Conservation (phyloP, 306 rosid genomes). For the Trifolium subterraneum region DNA sequence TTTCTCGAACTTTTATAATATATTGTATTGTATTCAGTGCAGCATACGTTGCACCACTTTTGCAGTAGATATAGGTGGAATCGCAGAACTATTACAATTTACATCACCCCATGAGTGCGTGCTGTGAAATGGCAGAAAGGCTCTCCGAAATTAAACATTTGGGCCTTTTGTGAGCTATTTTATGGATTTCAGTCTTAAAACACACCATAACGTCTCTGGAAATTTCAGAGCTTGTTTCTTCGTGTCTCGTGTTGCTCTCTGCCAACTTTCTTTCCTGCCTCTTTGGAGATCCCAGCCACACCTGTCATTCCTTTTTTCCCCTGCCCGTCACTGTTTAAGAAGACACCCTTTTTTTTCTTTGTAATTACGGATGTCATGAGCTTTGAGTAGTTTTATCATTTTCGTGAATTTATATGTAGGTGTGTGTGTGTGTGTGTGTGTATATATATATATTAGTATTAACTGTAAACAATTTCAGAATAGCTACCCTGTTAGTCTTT, state of each 20-base stretch:
- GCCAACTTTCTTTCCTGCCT: neutral
- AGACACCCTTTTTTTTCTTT: neutral
- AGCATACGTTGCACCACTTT: neutral
- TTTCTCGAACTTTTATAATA: neutral
- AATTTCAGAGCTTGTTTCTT: conserved; percentile 4
- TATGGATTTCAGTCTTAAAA: conserved; percentile 8
- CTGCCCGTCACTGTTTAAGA: neutral
- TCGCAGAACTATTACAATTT: neutral
- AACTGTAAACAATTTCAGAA: neutral
- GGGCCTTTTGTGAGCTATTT: neutral
- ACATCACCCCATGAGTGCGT: neutral
- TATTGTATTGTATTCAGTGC: neutral
- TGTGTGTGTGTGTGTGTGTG: too few relatives aligned
- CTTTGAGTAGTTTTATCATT: neutral
- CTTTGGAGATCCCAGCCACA: neutral
- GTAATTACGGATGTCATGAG: neutral
- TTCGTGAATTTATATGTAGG: neutral
- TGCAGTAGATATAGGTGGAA: neutral
- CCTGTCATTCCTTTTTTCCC: neutral
- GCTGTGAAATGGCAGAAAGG: neutral
- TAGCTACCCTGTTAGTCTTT: neutral
- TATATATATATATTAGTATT: neutral
- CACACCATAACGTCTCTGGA: neutral
- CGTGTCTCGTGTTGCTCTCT: conserved; percentile 4
- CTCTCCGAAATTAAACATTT: neutral